Conservation (phyloP, 225 moss, liverwort and hornwort species). For the Marchantia paleacea region DNA sequence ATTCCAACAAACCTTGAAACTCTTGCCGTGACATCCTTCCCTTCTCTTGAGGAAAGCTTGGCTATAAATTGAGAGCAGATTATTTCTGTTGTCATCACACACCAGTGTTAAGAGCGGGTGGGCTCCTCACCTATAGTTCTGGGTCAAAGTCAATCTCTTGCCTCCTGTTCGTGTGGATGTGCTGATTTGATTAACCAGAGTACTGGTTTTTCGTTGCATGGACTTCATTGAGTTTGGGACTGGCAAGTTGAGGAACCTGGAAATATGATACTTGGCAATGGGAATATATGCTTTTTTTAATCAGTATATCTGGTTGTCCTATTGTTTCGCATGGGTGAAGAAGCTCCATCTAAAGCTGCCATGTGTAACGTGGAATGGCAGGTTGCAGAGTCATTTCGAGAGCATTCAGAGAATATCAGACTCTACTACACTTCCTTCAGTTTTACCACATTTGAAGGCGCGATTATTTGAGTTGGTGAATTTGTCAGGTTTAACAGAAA, state of each 20-base stretch:
- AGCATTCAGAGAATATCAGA: slow-evolving; percentile 97
- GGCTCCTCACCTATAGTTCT: neutral
- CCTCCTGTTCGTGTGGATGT: neutral
- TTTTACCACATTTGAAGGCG: slow-evolving; percentile 82
- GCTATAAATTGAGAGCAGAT: neutral
- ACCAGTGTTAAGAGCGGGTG: neutral
- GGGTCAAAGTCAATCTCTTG: neutral
- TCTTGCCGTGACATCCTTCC: neutral
- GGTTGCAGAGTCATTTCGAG: slow-evolving; percentile 97
- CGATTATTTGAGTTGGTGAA: slow-evolving; percentile 79
- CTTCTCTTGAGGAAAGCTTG: neutral
- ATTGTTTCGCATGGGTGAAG: neutral
- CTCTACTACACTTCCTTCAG: slow-evolving; percentile 81
- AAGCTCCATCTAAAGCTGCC: slow-evolving; percentile 8
- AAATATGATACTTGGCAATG: neutral
- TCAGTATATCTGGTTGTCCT: neutral
- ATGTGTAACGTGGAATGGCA: slow-evolving; percentile 30
- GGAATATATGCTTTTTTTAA: neutral
- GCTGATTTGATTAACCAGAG: neutral
- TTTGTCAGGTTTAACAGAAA: slow-evolving; percentile 78
- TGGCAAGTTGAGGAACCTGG: neutral
- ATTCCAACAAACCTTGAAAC: slow-evolving; percentile 13
- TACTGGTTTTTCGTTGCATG: neutral
- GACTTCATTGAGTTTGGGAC: neutral
- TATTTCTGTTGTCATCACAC: neutral